Evolutionary conservation across 2,329 filamentous ascomycete species (phyloP), one percentile per base, ranked within the genome.

Genomic region (Fusarium euwallaceae): DNA sequence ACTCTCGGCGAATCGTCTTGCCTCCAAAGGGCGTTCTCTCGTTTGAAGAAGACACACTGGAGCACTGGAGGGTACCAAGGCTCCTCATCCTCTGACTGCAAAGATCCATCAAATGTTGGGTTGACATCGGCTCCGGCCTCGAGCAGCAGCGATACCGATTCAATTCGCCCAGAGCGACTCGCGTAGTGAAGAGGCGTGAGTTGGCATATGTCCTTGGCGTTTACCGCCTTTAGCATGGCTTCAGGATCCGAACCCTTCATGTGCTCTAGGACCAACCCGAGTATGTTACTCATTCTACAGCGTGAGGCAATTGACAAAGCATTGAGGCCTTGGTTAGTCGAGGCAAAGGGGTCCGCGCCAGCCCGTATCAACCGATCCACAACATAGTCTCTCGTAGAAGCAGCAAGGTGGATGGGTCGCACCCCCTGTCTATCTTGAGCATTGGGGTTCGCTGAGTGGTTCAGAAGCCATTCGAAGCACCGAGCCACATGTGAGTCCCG

Each of bases 101-200:
- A 22, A 4, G 32, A 9, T 5, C 8, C 11, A 16, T 53, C 45
- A 36, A 61, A 64, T 2, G 53, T 58, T 14, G 66, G 67, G 3
- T 72, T 64, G 10, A 43, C 43, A 2, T 76, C 74, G 6, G 63
- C 74, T 39, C 75, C 72, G 10, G 61, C 68, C 45, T 76, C 63
- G 3, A 77, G 53, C 3, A 77, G 32, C 4, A 74, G 48, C 8
- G 51, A 10, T 10, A 77, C 75, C 1, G 69, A 66, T 32, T 77
- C 71, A 1, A 71, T 37, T 3, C 59, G 20, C 1, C 68, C 66
- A 4, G 73, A 76, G 6, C 68, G 68, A 24, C 71, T 69, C 1
- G 75, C 73, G 22, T 77, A 77, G 53, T 77, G 71, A 14, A 77
- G 51, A 17, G 75, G 74, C 0, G 74, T 74, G 17, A 70, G 63